A percentile compares a stretch with the other conserved stretches of the same genome.
Evolutionary conservation across 2,329 filamentous ascomycete genomes (phyloP).

Genomic region (Aspergillus sergii): DNA sequence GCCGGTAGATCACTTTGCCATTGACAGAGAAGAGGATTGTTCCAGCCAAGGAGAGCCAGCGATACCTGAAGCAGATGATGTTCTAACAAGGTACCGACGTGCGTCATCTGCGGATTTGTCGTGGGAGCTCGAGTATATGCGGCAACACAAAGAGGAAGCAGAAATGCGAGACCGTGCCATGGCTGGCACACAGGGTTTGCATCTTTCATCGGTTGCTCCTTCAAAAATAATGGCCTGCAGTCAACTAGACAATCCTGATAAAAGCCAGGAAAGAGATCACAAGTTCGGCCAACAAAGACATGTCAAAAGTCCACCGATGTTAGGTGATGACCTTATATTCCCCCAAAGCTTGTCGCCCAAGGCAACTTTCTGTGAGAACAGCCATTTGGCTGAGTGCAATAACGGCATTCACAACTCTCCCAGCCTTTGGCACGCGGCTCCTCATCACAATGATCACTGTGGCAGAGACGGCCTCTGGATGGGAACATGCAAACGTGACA

Average conservation of each 20-base stretch:
- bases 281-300: constrained; percentile 59
- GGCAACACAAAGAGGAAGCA: constrained; percentile 70
- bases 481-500: constrained; percentile 39
- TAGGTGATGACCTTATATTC: constrained; percentile 78
- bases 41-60: constrained; percentile 31
- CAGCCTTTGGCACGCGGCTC: constrained; percentile 77
- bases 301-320: constrained; percentile 76
- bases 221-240: background rate
- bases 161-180: constrained; percentile 48
- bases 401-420: constrained; percentile 55
- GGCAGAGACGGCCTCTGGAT: constrained; percentile 46
- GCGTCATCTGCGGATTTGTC: constrained; percentile 52
- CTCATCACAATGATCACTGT: constrained; percentile 46
- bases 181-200: constrained; percentile 32
- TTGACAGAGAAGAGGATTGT: constrained; percentile 40
- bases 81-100: constrained; percentile 34
- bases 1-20: constrained; percentile 50
- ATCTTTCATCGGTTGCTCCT: constrained; percentile 34
- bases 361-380: constrained; percentile 79
- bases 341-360: constrained; percentile 81
- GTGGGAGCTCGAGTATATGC: constrained; percentile 82
- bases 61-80: background rate
- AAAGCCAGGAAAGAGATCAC: constrained; percentile 23
- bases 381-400: constrained; percentile 61
- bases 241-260: constrained; percentile 11